Evolutionary conservation across 139 green algal genomes (phyloP), one percentile per base, ranked within the genome.

Genomic region (Chlorella sp.): DNA sequence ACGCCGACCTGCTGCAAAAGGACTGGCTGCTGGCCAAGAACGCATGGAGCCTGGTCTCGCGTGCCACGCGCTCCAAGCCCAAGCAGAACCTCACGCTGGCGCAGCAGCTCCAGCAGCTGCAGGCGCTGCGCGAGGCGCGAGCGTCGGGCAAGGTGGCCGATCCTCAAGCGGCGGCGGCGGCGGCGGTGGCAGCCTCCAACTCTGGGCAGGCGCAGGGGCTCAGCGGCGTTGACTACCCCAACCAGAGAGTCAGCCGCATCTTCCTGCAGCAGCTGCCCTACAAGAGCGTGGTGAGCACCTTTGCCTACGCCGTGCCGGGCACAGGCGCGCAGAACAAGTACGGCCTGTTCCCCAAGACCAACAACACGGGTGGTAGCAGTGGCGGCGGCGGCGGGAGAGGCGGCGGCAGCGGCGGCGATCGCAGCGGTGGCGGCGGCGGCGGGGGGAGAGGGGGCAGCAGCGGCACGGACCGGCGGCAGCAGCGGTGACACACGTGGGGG

Each of bases 181-280:
- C 36, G 33, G 55, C 77, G 51, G 49, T 67, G 32, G 69, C 69
- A 27, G 51, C 31, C n/a, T 67, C 55, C 31, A 49, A 49, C 17
- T 65, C 67, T 31, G 42, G 42, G 6, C 67, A 72, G 42, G 67
- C 67, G 20, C 49, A 49, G 23, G 67, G 67, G 17, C 36, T 72
- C 23, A 66, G 71, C 31, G 66, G 65, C 1, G 64, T 65, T 2
- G 71, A 78, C 31, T 82, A 76, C 67, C 77, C 77, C 71, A 82
- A 82, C 67, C 70, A 74, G 2, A 64, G 77, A 5, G 68, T 72
- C 4, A 70, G 68, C 17, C 77, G 77, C 30, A 67, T 82, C 27
- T 78, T 82, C 67, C 62, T 30, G 2, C 77, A 82, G 61, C 77
- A 82, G 60, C 62, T 82, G 62, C 77, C 77, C 0, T 82, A 78